These are phyloP conservation scores for Aspergillus sclerotioniger DNA, from an alignment of 495 filamentous ascomycete genomes.

Conservation along the genomic window DNA sequence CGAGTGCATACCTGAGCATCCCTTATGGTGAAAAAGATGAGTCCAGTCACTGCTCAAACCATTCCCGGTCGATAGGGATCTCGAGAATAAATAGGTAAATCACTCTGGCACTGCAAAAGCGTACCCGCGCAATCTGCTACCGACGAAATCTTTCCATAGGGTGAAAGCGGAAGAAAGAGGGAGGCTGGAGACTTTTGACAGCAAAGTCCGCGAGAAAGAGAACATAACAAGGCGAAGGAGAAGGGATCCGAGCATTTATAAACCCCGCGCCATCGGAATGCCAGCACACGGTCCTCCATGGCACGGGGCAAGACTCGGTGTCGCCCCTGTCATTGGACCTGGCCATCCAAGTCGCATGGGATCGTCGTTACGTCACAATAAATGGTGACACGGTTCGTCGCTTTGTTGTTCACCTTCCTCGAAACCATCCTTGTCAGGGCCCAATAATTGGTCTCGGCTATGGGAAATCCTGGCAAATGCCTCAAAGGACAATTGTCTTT, in stretches of 20 bases:
- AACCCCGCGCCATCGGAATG: background rate
- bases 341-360: background rate
- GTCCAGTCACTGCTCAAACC: too few species aligned
- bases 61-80: too few species aligned
- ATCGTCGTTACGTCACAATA: background rate
- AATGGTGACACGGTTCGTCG: background rate
- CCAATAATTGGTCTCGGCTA: background rate
- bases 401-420: background rate
- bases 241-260: background rate
- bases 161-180: background rate
- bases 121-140: background rate
- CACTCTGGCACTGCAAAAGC: background rate
- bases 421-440: background rate
- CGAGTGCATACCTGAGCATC: too few species aligned
- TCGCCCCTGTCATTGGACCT: background rate
- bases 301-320: background rate
- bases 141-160: background rate
- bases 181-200: background rate
- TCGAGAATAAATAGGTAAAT: too few species aligned
- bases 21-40: too few species aligned
- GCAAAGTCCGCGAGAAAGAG: background rate
- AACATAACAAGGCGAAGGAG: background rate
- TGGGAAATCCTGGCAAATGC: background rate
- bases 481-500: too few species aligned
- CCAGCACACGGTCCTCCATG: background rate